A percentile compares a stretch with the other conserved stretches of the same genome.
These are phyloP conservation scores for Miscanthus lutarioriparius DNA, from an alignment of 176 grass and related monocot species.

Conservation along the genomic window DNA sequence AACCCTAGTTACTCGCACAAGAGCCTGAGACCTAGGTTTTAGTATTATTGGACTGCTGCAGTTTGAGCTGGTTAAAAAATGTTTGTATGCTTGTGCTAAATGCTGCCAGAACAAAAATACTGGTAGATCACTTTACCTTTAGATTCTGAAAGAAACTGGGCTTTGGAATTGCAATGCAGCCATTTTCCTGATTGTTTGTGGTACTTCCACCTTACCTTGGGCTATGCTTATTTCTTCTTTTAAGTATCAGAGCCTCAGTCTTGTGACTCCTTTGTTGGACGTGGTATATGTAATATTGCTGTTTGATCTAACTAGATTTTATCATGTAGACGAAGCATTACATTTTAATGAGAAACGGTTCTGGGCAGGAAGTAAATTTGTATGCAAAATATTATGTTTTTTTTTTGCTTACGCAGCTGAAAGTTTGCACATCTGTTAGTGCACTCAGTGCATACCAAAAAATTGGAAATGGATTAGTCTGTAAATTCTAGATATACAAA, in stretches of 20 bases:
- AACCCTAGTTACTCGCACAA: constrained; percentile 25
- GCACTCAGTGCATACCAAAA: background rate
- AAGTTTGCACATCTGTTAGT: background rate
- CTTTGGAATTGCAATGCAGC: background rate
- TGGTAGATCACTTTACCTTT: background rate
- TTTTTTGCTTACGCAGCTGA: background rate
- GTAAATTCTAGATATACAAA: background rate
- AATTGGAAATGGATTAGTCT: background rate
- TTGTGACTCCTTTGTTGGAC: background rate
- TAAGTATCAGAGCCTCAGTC: background rate
- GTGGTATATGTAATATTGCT: background rate
- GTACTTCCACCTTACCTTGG: background rate
- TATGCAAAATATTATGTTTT: background rate
- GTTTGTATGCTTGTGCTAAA: background rate
- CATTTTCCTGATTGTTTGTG: background rate
- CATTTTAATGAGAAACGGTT: background rate
- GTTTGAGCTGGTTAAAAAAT: background rate
- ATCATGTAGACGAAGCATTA: background rate
- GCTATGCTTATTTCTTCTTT: background rate
- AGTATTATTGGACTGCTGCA: background rate
- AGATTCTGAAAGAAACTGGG: background rate
- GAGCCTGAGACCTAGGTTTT: background rate
- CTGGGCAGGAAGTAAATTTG: background rate
- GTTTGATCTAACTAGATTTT: constrained; percentile 5
- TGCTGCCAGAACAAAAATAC: background rate